A percentile compares a stretch with the other conserved stretches of the same genome.
Evolutionary conservation across 352 stramenopile genomes (phyloP).

Genomic region (Phytophthora colocasiae): DNA sequence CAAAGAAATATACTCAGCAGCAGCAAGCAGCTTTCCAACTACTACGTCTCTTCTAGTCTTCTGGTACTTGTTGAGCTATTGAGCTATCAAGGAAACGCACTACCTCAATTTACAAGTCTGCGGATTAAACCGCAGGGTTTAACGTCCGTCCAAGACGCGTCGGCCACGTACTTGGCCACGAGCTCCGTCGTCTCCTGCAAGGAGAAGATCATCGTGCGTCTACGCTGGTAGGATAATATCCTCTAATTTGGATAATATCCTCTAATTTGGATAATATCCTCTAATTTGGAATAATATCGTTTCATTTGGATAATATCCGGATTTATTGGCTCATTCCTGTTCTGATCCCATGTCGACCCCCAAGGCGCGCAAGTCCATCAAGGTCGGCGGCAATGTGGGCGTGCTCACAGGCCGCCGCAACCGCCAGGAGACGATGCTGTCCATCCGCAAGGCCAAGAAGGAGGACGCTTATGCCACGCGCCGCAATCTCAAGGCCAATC

Average conservation of each 20-base stretch:
- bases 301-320: no score
- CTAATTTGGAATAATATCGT: no score
- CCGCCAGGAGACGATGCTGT: constrained; percentile 87
- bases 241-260: no score
- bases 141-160: not conserved
- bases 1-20: no score
- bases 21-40: no score
- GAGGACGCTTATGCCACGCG: constrained; percentile 89
- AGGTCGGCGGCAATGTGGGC: constrained; percentile 67
- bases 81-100: no score
- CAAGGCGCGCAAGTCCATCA: constrained; percentile 78
- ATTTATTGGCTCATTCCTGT: no score
- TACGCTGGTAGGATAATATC: no score
- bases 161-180: constrained; percentile 27
- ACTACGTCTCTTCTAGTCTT: no score
- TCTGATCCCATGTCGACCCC: constrained; percentile 39
- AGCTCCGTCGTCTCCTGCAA: constrained; percentile 18
- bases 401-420: constrained; percentile 85
- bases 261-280: no score
- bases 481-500: constrained; percentile 86
- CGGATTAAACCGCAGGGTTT: constrained; percentile 3
- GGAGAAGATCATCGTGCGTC: not conserved
- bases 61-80: no score
- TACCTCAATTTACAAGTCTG: no score
- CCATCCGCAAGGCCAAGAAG: constrained; percentile 90